Conservation (phyloP, 106 monocot genomes). For the Agapanthus africanus region DNA sequence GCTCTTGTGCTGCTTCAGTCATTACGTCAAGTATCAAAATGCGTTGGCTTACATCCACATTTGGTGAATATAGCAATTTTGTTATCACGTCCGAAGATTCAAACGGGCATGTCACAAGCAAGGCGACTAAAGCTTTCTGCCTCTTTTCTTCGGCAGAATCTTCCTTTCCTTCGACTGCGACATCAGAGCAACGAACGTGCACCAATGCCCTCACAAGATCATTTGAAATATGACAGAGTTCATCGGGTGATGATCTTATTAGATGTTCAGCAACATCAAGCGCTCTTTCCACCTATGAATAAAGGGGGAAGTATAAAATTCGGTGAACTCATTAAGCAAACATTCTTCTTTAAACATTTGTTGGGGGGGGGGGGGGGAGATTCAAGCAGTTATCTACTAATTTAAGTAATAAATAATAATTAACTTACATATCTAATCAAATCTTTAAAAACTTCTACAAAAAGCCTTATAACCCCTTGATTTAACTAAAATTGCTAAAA, state of each 20-base stretch:
- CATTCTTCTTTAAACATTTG: no score
- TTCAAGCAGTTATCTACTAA: no score
- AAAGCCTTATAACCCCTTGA: no score
- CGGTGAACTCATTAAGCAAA: no score
- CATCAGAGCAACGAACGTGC: constrained; percentile 74
- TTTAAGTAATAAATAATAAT: no score
- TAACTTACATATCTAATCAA: no score
- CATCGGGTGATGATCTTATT: constrained; percentile 90
- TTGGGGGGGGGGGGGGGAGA: no score
- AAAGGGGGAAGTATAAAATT: no score
- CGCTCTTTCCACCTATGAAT: constrained; percentile 75
- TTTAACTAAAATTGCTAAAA: no score
- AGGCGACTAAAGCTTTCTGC: constrained; percentile 68
- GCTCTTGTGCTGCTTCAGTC: constrained; percentile 88
- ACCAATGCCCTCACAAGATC: constrained; percentile 82
- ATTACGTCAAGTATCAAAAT: constrained; percentile 92
- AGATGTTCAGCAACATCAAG: constrained; percentile 73
- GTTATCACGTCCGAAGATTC: constrained; percentile 74
- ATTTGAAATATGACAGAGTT: constrained; percentile 61
- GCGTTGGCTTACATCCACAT: constrained; percentile 79
- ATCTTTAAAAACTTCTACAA: no score
- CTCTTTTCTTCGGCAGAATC: constrained; percentile 83
- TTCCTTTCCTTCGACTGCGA: constrained; percentile 82
- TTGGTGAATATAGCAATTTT: constrained; percentile 80
- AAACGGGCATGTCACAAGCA: constrained; percentile 84